Evolutionary conservation across 2,329 filamentous ascomycete genomes (phyloP), one percentile per base, ranked within the genome.

Genomic region (Pyricularia sp.): DNA sequence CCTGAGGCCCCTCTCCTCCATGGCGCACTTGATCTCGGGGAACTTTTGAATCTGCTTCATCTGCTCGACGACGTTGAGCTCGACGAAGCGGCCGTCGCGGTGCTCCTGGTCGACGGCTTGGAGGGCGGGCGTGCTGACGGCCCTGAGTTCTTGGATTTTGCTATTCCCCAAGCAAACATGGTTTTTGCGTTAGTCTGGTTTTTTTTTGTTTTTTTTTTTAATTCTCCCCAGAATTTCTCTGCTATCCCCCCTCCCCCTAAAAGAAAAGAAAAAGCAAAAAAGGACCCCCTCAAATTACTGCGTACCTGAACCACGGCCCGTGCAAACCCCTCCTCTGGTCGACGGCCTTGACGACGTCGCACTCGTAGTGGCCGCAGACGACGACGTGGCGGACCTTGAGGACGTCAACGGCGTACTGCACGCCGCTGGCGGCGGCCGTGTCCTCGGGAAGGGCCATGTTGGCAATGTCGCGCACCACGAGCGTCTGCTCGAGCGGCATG

Each of bases 311-410:
- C 69, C 70, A 71, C 5, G 70, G 69, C n/a, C 67, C 70, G 23
- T 33, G 61, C 30, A 68, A 31, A 20, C 69, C 69, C 25, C 42
- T 59, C 30, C 31, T 50, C 17, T 64, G 61, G 25, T 33, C 61
- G 4, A 64, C 30, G 10, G 69, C 36, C 70, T 69, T 71, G 23
- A 71, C 69, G 55, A 70, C 42, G 14, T 65, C 70, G 66, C 70
- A 71, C 28, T 67, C 70, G 67, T 71, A 71, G 65, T 71, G 70
- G 26, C 70, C 70, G 59, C 69, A 70, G 66, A 71, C 50, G 64
- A 71, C 64, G 17, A 71, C 28, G 59, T 71, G 70, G n/a, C 61
- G 68, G 10, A 70, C 69, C 26, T 70, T 20, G 31, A 71, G 68
- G 23, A 71, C 59, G 58, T 70, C 64, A 6, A 71, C 25, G n/a